Conservation (phyloP, 106 monocot genomes). For the Acorus calamus region DNA sequence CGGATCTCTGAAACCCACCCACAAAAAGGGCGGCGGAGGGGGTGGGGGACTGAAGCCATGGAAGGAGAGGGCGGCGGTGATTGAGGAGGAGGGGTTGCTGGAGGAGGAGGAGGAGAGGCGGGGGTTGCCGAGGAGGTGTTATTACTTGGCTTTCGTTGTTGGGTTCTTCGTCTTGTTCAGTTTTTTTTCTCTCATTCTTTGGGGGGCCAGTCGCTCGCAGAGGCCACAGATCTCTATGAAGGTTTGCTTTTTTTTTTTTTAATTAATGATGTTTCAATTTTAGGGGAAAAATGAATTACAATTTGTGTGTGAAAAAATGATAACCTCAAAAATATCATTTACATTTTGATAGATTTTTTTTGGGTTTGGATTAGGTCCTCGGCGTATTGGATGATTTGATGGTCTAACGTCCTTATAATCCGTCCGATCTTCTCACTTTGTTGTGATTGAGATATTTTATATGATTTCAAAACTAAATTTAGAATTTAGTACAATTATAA, state of each 20-base stretch:
- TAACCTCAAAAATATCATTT: too few species aligned
- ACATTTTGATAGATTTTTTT: too few species aligned
- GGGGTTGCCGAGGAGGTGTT: conserved; percentile 33
- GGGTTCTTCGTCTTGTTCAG: conserved; percentile 59
- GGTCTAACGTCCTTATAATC: too few species aligned
- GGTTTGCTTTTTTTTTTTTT: conserved; percentile 16
- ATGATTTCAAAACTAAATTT: too few species aligned
- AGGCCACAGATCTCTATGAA: conserved; percentile 46
- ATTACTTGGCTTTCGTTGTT: conserved; percentile 46
- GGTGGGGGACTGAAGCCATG: conserved; percentile 5
- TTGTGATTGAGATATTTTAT: too few species aligned
- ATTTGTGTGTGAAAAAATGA: too few species aligned
- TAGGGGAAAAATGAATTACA: too few species aligned
- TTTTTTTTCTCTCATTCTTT: conserved; percentile 70
- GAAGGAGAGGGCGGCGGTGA: conserved; percentile 46
- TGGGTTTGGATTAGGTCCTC: too few species aligned
- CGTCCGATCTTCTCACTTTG: too few species aligned
- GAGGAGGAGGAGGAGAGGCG: conserved; percentile 35
- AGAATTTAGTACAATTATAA: too few species aligned
- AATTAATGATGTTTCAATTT: too few species aligned
- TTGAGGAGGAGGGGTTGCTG: conserved; percentile 65
- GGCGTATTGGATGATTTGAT: too few species aligned
- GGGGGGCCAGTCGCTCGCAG: conserved; percentile 65
- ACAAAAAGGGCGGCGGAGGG: conserved; percentile 9
- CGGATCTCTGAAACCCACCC: conserved; percentile 41